phyloP scores from a whole-genome alignment of 495 filamentous ascomycete genomes.

The Polyplosphaeria fusca region DNA sequence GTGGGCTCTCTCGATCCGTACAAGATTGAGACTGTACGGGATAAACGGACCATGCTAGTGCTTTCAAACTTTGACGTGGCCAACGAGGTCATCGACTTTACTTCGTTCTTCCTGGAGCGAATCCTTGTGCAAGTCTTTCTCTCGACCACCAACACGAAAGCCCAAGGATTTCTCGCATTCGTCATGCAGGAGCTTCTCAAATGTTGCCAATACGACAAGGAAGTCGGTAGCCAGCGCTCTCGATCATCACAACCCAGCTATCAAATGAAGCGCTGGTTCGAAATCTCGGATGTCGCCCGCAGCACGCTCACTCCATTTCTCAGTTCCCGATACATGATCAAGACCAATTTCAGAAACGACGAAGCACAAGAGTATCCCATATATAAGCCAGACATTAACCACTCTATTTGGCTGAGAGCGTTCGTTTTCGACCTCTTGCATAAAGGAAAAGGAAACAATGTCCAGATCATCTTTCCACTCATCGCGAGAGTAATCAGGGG shows the following conservation, averaged over 20 bases:
- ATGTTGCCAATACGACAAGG: conserved; percentile 65
- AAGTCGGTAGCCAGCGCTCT: conserved; percentile 52
- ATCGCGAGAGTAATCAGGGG: conserved; percentile 75
- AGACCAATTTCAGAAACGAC: conserved; percentile 48
- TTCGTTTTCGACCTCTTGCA: conserved; percentile 80
- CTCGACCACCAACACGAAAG: conserved; percentile 76
- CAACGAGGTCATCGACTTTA: conserved; percentile 80
- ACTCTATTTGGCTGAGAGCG: conserved; percentile 73
- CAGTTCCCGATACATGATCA: conserved; percentile 74
- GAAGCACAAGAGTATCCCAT: conserved; percentile 68
- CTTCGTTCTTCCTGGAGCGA: conserved; percentile 77
- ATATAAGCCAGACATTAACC: conserved; percentile 60
- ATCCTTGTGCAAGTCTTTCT: conserved; percentile 88
- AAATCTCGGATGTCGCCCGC: conserved; percentile 68
- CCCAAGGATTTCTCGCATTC: conserved; percentile 86
- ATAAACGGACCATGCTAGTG: conserved; percentile 75
- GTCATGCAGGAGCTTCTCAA: conserved; percentile 89
- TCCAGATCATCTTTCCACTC: conserved; percentile 70
- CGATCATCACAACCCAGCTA: conserved; percentile 52
- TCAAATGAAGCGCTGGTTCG: conserved; percentile 68
- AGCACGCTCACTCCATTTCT: conserved; percentile 82
- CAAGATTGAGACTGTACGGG: conserved; percentile 72
- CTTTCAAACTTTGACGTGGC: conserved; percentile 77
- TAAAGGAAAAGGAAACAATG: conserved; percentile 65
- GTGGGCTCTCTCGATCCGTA: conserved; percentile 92